Percentiles rank a stretch among this genome's conserved stretches.
These are phyloP conservation scores for Exophiala lecanii-corni DNA, from an alignment of 2,329 filamentous ascomycete genomes.

Conservation along the genomic window DNA sequence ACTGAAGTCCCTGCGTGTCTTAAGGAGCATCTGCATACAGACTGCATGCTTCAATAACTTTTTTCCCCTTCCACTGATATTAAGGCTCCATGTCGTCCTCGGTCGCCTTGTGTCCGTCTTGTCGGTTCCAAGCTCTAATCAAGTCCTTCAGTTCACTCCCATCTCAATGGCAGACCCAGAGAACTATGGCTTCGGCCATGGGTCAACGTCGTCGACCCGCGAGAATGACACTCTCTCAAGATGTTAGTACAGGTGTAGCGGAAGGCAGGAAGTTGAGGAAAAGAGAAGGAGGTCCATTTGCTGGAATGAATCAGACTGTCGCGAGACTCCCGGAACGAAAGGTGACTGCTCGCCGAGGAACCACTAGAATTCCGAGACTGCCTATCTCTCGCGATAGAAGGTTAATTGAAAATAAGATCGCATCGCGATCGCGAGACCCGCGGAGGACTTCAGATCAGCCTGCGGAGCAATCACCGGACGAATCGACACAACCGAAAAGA, in stretches of 20 bases:
- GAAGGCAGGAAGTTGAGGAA: slow-evolving; percentile 30
- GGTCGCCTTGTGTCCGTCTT: slow-evolving; percentile 21
- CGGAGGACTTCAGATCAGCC: background rate
- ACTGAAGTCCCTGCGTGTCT: too few species aligned
- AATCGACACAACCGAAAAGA: background rate
- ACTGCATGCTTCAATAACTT: too few species aligned
- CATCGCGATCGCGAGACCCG: background rate
- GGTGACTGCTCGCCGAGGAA: slow-evolving; percentile 8
- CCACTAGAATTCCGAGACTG: slow-evolving; percentile 1
- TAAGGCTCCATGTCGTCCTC: slow-evolving; percentile 23
- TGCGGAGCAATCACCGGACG: background rate
- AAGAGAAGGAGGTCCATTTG: slow-evolving; percentile 51
- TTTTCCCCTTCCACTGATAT: too few species aligned
- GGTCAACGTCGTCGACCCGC: slow-evolving; percentile 43
- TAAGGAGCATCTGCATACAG: too few species aligned
- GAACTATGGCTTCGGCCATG: slow-evolving; percentile 36
- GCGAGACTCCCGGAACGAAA: slow-evolving; percentile 13
- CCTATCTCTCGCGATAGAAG: background rate
- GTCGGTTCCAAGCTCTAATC: slow-evolving; percentile 21
- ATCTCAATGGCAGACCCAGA: slow-evolving; percentile 34
- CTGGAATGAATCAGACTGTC: slow-evolving; percentile 49
- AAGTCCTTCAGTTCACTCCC: slow-evolving; percentile 5
- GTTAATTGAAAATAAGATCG: background rate
- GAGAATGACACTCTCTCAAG: slow-evolving; percentile 49
- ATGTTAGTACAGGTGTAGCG: slow-evolving; percentile 25